Evolutionary conservation across 306 rosid genomes (phyloP).

Genomic region (Dryas octopetala): DNA sequence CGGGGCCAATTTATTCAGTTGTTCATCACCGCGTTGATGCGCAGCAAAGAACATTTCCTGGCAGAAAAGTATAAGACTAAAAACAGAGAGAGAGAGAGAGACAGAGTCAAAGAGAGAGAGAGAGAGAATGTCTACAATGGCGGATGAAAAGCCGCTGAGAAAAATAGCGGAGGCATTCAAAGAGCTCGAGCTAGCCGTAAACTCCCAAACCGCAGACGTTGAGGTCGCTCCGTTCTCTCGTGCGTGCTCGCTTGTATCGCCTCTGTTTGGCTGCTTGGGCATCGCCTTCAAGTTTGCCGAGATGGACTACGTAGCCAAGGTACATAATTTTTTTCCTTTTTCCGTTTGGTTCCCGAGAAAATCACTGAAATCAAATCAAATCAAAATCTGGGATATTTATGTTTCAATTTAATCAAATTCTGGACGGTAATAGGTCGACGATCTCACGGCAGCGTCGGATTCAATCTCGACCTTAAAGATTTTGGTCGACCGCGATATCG

Average conservation of each 20-base stretch:
- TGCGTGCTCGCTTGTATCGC: constrained; percentile 83
- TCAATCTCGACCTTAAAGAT: constrained; percentile 54
- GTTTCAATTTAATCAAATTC: constrained; percentile 4
- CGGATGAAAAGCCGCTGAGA: constrained; percentile 51
- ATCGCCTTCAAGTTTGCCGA: constrained; percentile 97
- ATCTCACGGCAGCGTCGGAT: constrained; percentile 79
- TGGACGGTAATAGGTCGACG: constrained; percentile 54
- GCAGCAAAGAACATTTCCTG: background rate
- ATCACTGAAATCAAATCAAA: background rate
- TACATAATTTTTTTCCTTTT: background rate
- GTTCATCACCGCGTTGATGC: background rate
- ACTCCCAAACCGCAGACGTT: constrained; percentile 42
- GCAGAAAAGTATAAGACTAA: background rate
- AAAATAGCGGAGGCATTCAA: constrained; percentile 66
- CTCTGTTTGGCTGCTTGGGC: constrained; percentile 86
- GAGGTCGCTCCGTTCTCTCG: constrained; percentile 64
- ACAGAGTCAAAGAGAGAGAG: background rate
- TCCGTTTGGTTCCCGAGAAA: constrained; percentile 1
- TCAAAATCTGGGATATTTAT: background rate
- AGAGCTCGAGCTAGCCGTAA: constrained; percentile 49
- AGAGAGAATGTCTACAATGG: constrained; percentile 41
- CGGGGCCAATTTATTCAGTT: background rate
- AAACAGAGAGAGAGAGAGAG: background rate
- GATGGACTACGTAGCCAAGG: constrained; percentile 84
- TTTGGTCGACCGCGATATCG: constrained; percentile 68